Base-by-base conservation (phyloP, 139 green algal species). In the Chlorella ohadii region DNA sequence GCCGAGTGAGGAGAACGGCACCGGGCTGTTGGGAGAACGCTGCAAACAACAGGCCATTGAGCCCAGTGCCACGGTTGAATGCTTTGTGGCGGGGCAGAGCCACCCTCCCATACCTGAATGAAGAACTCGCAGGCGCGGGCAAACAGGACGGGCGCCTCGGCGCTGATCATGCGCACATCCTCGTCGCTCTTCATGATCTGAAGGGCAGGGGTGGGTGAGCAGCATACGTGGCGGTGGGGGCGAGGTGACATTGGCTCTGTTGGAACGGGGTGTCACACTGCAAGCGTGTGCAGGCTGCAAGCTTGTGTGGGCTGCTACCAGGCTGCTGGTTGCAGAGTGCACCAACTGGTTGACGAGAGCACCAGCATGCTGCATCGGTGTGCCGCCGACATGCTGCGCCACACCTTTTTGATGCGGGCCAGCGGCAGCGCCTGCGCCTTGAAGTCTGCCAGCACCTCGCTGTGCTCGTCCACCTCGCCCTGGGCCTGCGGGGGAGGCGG, bases 151-250 rank as follows among this genome's bases (percentile, higher is more conserved):
- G 97, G 97, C 1, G 97, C 97, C 81, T 99, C 97, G 27, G 97
- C 95, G 75, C 91, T 96, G 82, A 98, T 98, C 96, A 98, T 98
- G 31, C 96, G 88, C 71, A 99, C 96, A 82, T 99, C 96, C 88
- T 99, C 97, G 61, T 98, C 96, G 20, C 92, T 97, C 88, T 99
- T 99, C 97, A 99, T 99, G 65, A 99, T 99, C 93, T 97, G 92
- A 63, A 81, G 22, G 44, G 3, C 20, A 75, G 36, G 68, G 68
- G 68, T 9, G 9, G 7, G 20, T 17, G 22, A 23, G 6, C n/a
- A n/a, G n/a, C n/a, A n/a, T n/a, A n/a, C n/a, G n/a, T n/a, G n/a
- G n/a, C n/a, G n/a, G n/a, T n/a, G n/a, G n/a, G n/a, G n/a, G n/a
- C n/a, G n/a, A n/a, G n/a, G n/a, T n/a, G n/a, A n/a, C n/a, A n/a